Percentiles rank a stretch among this genome's conserved stretches.
phyloP scores from a whole-genome alignment of 2,329 filamentous ascomycete genomes.

The Paraphoma chrysanthemicola region DNA sequence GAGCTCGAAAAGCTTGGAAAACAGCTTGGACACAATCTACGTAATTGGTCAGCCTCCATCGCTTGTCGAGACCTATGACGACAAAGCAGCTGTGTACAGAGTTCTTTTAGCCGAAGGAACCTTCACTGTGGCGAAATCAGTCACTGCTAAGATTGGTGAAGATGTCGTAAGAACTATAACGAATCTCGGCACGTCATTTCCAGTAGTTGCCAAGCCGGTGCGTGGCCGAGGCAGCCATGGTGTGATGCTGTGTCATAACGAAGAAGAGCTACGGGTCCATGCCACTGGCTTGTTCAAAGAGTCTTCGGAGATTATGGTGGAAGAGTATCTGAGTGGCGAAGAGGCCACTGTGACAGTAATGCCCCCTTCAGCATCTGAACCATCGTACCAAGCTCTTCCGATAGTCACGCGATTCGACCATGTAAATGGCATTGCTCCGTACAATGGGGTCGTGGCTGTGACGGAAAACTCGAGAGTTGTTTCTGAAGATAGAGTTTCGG shows the following conservation, averaged over 20 bases:
- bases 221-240: conserved; percentile 59
- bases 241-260: conserved; percentile 54
- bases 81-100: conserved; percentile 59
- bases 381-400: conserved; percentile 53
- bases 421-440: conserved; percentile 55
- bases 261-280: conserved; percentile 45
- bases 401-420: conserved; percentile 59
- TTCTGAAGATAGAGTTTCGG: conserved; percentile 33
- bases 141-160: not conserved
- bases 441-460: conserved; percentile 58
- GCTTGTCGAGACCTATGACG: conserved; percentile 58
- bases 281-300: conserved; percentile 45
- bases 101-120: conserved; percentile 45
- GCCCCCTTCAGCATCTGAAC: conserved; percentile 49
- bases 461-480: conserved; percentile 56
- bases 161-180: not conserved
- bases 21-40: conserved; percentile 34
- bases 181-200: conserved; percentile 28
- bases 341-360: conserved; percentile 62
- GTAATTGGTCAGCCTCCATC: conserved; percentile 57
- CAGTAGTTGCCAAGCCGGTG: conserved; percentile 58
- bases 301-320: conserved; percentile 52
- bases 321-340: conserved; percentile 57
- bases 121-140: conserved; percentile 40
- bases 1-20: conserved; percentile 24